Conservation (phyloP, 257 asterid genomes). For the Cynanchum wilfordii region DNA sequence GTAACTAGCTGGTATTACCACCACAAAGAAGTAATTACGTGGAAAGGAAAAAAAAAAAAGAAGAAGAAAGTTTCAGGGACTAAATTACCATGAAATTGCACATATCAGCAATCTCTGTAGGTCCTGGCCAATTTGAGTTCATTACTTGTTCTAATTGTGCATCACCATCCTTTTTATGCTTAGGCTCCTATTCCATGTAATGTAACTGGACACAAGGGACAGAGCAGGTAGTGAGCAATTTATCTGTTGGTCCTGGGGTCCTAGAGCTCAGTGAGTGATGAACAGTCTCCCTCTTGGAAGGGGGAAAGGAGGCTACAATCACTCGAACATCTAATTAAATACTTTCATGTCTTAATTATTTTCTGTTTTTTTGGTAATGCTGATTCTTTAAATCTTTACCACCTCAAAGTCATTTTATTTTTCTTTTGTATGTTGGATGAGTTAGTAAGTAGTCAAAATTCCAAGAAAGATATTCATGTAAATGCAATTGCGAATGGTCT, state of each 20-base stretch:
- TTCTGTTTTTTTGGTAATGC: background rate
- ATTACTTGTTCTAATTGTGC: background rate
- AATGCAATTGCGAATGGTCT: background rate
- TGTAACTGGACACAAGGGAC: conserved; percentile 21
- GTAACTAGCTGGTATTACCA: background rate
- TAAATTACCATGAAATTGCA: background rate
- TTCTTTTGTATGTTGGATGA: background rate
- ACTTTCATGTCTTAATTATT: background rate
- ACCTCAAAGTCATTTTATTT: background rate
- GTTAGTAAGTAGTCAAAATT: background rate
- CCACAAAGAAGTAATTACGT: background rate
- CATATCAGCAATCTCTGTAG: background rate
- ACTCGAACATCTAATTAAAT: conserved; percentile 9
- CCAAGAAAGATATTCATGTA: background rate
- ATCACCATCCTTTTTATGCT: background rate
- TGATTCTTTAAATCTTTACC: background rate
- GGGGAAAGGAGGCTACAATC: conserved; percentile 31
- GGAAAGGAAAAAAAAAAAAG: no score
- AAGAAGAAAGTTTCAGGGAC: background rate
- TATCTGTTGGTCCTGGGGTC: conserved; percentile 27
- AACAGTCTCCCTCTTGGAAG: conserved; percentile 32
- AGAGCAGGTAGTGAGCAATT: conserved; percentile 16
- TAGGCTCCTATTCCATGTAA: background rate
- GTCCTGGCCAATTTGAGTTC: background rate
- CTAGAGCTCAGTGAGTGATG: conserved; percentile 26